Evolutionary conservation across 495 filamentous ascomycete species (phyloP), one percentile per base, ranked within the genome.

Genomic region (Cercophora sp.): DNA sequence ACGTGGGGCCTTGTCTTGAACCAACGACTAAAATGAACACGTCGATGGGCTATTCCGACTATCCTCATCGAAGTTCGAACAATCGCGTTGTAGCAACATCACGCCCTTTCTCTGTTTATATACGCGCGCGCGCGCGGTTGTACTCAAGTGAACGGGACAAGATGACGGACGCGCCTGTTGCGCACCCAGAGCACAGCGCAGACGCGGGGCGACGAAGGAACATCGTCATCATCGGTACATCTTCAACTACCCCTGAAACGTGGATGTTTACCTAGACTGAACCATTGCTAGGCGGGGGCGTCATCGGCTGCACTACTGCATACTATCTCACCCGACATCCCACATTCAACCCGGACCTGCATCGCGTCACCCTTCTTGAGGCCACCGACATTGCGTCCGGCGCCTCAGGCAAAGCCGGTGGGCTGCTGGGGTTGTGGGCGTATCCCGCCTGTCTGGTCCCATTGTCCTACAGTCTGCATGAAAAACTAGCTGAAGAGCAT

Each of bases 401-500:
- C 20, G 93, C 93, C 34, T 96, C 90, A 20, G 93, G 93, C 6
- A 98, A 98, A 74, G 93, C 93, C 1, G 93, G 93, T 4, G 93
- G 93, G 1, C 78, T 98, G 10, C 74, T 98, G 15, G 93, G 85
- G 1, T 76, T 91, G 34, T 98, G 93, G 93, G 93, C 93, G 9
- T 96, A 96, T 61, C 93, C 93, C 1, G 77, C 67, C 56, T 86
- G 79, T 60, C 81, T 98, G 51, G 93, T 96, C 1, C 88, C 89
- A 2, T 73, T 98, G 47, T 93, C 87, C 55, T 98, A 88, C 71
- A 76, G 78, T 39, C 75, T 96, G 8, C 93, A 98, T 61, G 78
- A 81, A 11, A 81, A 96, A 52, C 75, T 98, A 5, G 87, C 94
- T n/a, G 78, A 79, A 22, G 88, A 93, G 62, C 90, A 98, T 62